Conservation (phyloP, 1,139 yeast species). For the Protomyces inundatus region DNA sequence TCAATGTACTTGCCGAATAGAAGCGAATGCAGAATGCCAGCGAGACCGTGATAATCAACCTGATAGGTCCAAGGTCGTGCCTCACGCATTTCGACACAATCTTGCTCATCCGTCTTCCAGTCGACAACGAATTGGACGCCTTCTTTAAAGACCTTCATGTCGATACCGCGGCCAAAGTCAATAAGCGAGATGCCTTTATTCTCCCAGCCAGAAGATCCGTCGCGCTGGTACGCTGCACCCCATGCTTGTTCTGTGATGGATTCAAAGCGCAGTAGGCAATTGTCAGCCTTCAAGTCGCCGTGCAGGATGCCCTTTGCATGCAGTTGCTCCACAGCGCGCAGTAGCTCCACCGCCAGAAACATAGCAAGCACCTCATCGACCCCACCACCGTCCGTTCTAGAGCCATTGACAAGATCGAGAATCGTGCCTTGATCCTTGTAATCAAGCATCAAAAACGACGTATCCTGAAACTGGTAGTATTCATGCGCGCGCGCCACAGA, state of each 20-base stretch:
- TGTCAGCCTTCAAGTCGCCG: conserved; percentile 82
- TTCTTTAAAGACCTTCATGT: conserved; percentile 53
- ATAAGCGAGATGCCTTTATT: conserved; percentile 59
- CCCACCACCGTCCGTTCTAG: conserved; percentile 34
- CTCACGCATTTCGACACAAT: conserved; percentile 67
- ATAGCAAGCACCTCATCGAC: conserved; percentile 61
- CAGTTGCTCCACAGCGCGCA: conserved; percentile 56
- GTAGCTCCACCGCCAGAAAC: conserved; percentile 58
- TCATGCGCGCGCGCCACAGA: conserved; percentile 53
- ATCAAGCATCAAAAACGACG: conserved; percentile 66
- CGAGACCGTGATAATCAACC: conserved; percentile 80
- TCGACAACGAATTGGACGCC: conserved; percentile 52
- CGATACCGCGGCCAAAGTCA: conserved; percentile 82
- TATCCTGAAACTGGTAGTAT: conserved; percentile 59
- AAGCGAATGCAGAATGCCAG: conserved; percentile 66
- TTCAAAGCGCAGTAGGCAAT: conserved; percentile 67
- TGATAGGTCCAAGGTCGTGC: conserved; percentile 69
- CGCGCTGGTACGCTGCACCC: conserved; percentile 37
- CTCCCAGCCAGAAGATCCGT: conserved; percentile 49
- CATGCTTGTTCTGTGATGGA: conserved; percentile 35
- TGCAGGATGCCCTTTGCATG: conserved; percentile 68
- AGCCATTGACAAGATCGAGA: conserved; percentile 58
- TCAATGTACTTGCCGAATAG: conserved; percentile 58
- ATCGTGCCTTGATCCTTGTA: conserved; percentile 71
- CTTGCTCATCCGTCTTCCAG: conserved; percentile 67